A percentile compares a stretch with the other conserved stretches of the same genome.
Evolutionary conservation across 108 stramenopile genomes (phyloP).

Genomic region (Fragilaria crotonensis): DNA sequence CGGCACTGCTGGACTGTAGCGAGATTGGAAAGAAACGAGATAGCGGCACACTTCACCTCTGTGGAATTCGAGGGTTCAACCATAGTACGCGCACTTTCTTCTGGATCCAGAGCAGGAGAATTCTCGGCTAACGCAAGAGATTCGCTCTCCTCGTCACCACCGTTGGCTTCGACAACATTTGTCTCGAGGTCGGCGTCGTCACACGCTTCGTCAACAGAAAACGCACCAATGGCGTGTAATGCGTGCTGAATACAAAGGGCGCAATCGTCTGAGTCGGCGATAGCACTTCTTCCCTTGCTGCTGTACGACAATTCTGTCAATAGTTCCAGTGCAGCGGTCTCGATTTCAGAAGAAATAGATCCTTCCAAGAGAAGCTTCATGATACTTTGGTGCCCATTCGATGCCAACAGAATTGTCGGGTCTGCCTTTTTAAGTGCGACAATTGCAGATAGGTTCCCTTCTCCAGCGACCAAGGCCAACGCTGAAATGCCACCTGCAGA

Average conservation of each 20-base stretch:
- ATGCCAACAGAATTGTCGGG: constrained; percentile 46
- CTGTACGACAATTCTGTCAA: constrained; percentile 25
- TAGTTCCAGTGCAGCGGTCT: constrained; percentile 27
- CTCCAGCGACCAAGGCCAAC: constrained; percentile 64
- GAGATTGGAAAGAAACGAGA: constrained; percentile 25
- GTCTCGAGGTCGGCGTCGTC: not conserved
- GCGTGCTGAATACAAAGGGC: constrained; percentile 22
- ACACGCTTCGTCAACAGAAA: constrained; percentile 1
- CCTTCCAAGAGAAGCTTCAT: constrained; percentile 36
- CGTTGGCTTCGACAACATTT: constrained; percentile 4
- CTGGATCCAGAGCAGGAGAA: no score
- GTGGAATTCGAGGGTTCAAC: not conserved
- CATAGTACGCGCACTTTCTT: not conserved
- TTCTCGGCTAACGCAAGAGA: not conserved
- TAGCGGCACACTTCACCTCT: constrained; percentile 6
- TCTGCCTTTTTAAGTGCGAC: constrained; percentile 53
- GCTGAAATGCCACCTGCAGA: constrained; percentile 67
- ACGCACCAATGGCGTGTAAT: constrained; percentile 12
- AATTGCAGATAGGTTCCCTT: constrained; percentile 59
- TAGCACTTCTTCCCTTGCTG: constrained; percentile 30
- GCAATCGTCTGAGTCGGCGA: constrained; percentile 18
- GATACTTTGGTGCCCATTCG: constrained; percentile 50
- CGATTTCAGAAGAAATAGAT: constrained; percentile 9
- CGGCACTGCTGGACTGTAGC: constrained; percentile 12
- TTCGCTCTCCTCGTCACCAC: constrained; percentile 4